Evolutionary conservation across 257 asterid genomes (phyloP).

Genomic region (Salvia splendens): DNA sequence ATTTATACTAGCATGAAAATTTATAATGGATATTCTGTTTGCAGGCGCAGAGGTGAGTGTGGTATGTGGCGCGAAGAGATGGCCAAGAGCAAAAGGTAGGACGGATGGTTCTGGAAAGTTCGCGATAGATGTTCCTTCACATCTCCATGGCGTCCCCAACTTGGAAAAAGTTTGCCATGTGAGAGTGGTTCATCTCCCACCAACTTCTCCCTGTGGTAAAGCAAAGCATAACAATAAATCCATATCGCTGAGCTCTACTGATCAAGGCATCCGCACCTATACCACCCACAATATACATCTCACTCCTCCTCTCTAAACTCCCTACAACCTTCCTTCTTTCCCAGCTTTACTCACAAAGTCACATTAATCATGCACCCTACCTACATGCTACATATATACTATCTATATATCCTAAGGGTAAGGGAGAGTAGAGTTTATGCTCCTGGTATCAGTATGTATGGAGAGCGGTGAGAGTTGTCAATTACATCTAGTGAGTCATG

Average conservation of each 20-base stretch:
- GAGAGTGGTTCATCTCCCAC: constrained; percentile 51
- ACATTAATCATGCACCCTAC: too few species aligned
- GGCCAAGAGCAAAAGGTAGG: constrained; percentile 37
- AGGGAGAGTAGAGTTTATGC: too few species aligned
- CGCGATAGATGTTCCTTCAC: constrained; percentile 64
- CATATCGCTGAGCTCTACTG: constrained; percentile 35
- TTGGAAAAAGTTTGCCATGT: constrained; percentile 58
- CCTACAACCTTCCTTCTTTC: too few species aligned
- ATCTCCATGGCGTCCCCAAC: constrained; percentile 81
- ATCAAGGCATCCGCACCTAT: constrained; percentile 58
- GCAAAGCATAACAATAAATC: constrained; percentile 40
- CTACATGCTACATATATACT: too few species aligned
- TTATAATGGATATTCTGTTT: not conserved
- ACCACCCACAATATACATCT: constrained; percentile 39
- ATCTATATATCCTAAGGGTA: too few species aligned
- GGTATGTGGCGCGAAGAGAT: constrained; percentile 44
- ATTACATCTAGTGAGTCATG: too few species aligned
- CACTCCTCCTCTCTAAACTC: too few species aligned
- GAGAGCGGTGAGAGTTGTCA: too few species aligned
- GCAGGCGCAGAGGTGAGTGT: constrained; percentile 64
- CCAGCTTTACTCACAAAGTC: too few species aligned
- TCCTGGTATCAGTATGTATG: too few species aligned
- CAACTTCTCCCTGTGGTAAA: constrained; percentile 36
- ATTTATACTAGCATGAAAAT: too few species aligned
- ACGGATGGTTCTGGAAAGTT: constrained; percentile 61